Base-by-base conservation (phyloP, 2,329 filamentous ascomycete species). In the Penicillium sp. region DNA sequence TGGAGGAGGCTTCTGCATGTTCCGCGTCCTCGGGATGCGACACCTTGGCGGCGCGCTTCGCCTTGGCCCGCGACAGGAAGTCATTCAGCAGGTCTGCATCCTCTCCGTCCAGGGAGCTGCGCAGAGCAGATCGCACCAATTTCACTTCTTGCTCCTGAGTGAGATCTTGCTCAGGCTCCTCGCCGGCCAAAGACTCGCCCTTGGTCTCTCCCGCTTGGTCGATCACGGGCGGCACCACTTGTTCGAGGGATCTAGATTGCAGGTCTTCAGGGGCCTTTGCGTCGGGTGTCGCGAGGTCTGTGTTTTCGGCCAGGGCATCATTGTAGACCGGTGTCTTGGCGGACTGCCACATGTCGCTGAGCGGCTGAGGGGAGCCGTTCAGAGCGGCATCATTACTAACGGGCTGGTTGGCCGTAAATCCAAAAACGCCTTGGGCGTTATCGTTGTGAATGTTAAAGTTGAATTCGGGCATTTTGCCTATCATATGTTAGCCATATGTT, bases 31-130 rank as follows among this genome's bases (percentile, higher is more conserved):
- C 61, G 5, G 60, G 48, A 13, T 58, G 59, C 18, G 65, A 61
- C 5, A 66, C 66, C 58, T 73, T 73, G 43, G 73, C 74, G 14
- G 67, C 72, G 29, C 74, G 70, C 55, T 76, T 76, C 16, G 73
- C 73, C 57, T 72, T 67, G 10, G 74, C 74, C 49, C 70, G 72
- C n/a, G 70, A 73, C 24, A 77, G 54, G 57, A 77, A 76, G 47
- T 72, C 67, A 49, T 69, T 73, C 44, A 77, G 63, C n/a, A 77
- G 53, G 38, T 66, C 71, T 8, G 71, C 68, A 61, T 77, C 73
- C 11, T 75, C 72, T 42, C 70, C 71, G 49, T 71, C 72, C 10
- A 76, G 59, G 24, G 70, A 70, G 58, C 72, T 71, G 44, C 67
- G 67, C 34, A 75, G 60, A 42, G 73, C 70, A 31, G 74, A 72